Evolutionary conservation across 2,329 filamentous ascomycete species (phyloP), one percentile per base, ranked within the genome.

Genomic region (Thelonectria rubi): DNA sequence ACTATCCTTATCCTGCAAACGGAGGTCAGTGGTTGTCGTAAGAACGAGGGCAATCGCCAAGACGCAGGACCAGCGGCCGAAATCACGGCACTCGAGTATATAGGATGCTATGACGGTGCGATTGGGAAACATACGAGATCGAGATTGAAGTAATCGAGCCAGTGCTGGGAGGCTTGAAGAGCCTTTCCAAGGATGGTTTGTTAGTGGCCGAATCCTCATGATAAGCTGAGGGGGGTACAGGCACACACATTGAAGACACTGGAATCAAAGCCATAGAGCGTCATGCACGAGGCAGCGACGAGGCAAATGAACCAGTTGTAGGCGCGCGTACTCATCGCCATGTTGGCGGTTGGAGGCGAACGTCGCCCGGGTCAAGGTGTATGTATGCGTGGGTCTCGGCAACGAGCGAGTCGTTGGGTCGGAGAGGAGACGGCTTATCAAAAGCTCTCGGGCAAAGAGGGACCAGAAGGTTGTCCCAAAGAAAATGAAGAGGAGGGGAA

Each of bases 181-280:
- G 88, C 68, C 68, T 70, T 18, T 2, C n/a, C 17, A 17, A 20
- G 21, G 18, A 18, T 21, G 34, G 49, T 50, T n/a, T 21, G 60
- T 66, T 57, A 68, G 58, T 14, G 7, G 15, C 10, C 5, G 10
- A 20, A 24, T 18, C 40, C 34, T 40, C 9, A 3, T 34, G 42
- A 46, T n/a, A 10, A 26, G 14, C 12, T 6, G 17, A 7, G 49
- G 32, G n/a, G 34, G n/a, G n/a, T n/a, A n/a, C n/a, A n/a, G n/a
- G n/a, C n/a, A 17, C 20, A 53, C 63, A 68, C 88, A 74, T 92
- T 92, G 81, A 88, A 92, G 48, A 91, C 88, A 39, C 88, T 90
- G 1, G 89, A 88, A 81, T 91, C 89, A 73, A 91, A 91, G 59
- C 89, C 89, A 73, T 91, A 91, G 46, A 92, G 81, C 20, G 91